phyloP scores from a whole-genome alignment of 768 basidiomycete species.

The Ephemerocybe angulata region DNA sequence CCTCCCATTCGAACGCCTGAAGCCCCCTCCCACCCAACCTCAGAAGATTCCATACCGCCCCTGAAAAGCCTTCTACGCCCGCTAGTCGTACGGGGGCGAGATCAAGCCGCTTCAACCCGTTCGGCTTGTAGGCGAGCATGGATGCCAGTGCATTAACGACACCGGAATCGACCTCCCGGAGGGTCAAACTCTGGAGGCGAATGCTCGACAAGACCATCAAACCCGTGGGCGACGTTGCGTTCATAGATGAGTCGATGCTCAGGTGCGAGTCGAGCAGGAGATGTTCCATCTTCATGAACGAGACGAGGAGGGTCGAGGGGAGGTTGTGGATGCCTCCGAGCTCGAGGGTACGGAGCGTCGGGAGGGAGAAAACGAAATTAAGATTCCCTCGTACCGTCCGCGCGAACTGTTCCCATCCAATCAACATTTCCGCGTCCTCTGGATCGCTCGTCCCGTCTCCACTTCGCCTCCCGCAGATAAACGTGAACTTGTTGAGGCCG shows the following conservation, averaged over 20 bases:
- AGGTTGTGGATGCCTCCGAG: constrained; percentile 2
- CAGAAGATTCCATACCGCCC: not conserved
- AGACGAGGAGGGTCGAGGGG: not conserved
- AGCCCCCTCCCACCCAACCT: not conserved
- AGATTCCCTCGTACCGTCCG: not conserved
- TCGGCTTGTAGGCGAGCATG: not conserved
- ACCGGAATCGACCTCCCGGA: not conserved
- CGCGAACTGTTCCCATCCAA: not conserved
- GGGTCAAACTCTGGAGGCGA: not conserved
- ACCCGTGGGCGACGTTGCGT: not conserved
- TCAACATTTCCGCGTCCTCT: not conserved
- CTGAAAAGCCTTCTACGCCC: not conserved
- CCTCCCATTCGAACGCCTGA: constrained; percentile 2
- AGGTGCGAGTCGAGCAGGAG: not conserved
- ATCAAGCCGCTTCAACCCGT: not conserved
- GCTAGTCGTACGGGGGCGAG: not conserved
- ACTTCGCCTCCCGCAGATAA: not conserved
- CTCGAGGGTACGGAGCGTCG: not conserved
- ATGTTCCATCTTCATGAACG: not conserved
- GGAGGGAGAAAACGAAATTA: not conserved
- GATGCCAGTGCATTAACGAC: not conserved
- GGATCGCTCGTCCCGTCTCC: not conserved
- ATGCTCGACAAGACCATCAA: constrained; percentile 1
- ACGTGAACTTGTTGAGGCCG: not conserved
- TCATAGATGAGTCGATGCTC: not conserved